Evolutionary conservation across 202 grass and related monocot species (phyloP).

Genomic region (Brachypodium distachyon): DNA sequence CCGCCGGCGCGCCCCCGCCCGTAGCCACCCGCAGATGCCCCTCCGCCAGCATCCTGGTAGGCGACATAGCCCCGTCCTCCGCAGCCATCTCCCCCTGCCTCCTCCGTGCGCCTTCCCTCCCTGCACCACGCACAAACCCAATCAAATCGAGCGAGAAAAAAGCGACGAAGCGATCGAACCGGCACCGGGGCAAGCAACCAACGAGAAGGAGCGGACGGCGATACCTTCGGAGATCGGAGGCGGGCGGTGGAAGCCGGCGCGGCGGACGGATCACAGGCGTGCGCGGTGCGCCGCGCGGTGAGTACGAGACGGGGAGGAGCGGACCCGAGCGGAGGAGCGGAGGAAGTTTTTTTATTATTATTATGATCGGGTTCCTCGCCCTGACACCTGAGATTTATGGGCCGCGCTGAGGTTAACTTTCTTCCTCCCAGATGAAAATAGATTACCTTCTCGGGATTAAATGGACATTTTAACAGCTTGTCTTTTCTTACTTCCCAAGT

Average conservation of each 20-base stretch:
- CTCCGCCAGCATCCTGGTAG: constrained; percentile 60
- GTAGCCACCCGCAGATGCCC: constrained; percentile 65
- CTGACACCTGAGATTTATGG: not conserved
- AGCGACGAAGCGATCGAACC: no score
- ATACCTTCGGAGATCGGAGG: constrained; percentile 40
- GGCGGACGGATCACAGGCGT: constrained; percentile 42
- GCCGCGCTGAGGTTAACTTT: no score
- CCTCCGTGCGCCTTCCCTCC: constrained; percentile 29
- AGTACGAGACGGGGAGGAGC: not conserved
- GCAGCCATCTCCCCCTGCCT: constrained; percentile 39
- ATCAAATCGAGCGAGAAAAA: not conserved
- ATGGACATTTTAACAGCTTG: not conserved
- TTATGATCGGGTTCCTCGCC: not conserved
- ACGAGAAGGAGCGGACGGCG: not conserved
- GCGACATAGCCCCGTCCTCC: constrained; percentile 55
- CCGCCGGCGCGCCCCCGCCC: constrained; percentile 40
- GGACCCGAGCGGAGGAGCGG: not conserved
- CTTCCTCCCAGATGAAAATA: no score
- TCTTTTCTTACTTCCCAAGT: constrained; percentile 16
- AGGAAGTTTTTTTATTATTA: constrained; percentile 27
- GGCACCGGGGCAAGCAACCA: not conserved
- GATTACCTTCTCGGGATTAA: not conserved
- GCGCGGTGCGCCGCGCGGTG: constrained; percentile 16
- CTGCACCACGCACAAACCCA: not conserved
- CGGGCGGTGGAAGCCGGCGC: constrained; percentile 7